Conservation (phyloP, 352 stramenopile species). For the Thalassiosira hispida region DNA sequence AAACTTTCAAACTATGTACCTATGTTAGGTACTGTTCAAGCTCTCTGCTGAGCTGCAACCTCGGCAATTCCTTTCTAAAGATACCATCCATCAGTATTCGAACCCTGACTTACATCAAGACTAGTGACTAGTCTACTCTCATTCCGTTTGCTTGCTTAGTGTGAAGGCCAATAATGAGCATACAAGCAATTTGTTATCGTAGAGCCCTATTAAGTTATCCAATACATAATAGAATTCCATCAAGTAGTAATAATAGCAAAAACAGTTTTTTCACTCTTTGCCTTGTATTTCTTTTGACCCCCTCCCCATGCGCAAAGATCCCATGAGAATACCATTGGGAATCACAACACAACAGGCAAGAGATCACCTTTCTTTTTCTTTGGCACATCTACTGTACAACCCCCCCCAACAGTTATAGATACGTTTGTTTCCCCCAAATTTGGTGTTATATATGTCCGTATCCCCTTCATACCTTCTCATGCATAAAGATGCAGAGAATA, state of each 20-base stretch:
- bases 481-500: neutral
- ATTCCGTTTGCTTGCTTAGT: no score
- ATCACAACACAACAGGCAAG: neutral
- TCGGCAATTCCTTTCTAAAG: no score
- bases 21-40: no score
- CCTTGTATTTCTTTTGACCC: neutral
- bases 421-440: neutral
- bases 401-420: no score
- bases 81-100: no score
- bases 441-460: neutral
- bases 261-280: neutral
- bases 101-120: no score
- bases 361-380: neutral
- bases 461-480: neutral
- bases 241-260: neutral
- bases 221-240: slow-evolving; percentile 4
- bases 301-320: neutral
- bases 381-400: slow-evolving; percentile 10
- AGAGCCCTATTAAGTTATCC: slow-evolving; percentile 12
- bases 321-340: neutral
- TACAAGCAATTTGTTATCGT: no score
- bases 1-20: no score
- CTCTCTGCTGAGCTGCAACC: no score
- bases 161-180: no score
- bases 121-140: no score